Evolutionary conservation across 305 asterid species (phyloP).

Genomic region (Fraxinus xanthoxyloides): DNA sequence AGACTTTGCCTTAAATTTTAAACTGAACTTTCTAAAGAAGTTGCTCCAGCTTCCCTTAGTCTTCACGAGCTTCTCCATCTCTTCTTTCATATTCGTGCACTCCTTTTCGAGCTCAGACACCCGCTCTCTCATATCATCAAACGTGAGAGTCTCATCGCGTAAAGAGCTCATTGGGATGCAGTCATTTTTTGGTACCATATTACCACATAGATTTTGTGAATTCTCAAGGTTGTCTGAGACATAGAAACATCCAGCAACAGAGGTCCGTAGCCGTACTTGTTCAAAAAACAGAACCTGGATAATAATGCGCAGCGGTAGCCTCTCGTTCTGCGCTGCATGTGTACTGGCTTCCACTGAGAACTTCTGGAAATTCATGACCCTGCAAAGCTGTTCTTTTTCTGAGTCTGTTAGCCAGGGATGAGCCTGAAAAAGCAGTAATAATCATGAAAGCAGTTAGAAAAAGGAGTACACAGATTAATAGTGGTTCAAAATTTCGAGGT

Average conservation of each 20-base stretch:
- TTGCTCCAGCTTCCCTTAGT: conserved; percentile 12
- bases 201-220: neutral
- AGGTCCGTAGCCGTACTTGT: conserved; percentile 6
- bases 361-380: conserved; percentile 11
- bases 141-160: neutral
- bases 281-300: conserved; percentile 8
- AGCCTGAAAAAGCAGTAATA: neutral
- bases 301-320: conserved; percentile 6
- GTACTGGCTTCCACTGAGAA: conserved; percentile 13
- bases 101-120: conserved; percentile 16
- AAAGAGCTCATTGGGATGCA: neutral
- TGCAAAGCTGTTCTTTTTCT: neutral
- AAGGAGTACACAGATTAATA: neutral
- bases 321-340: conserved; percentile 11
- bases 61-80: conserved; percentile 12
- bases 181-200: neutral
- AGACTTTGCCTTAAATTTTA: neutral
- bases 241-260: conserved; percentile 9
- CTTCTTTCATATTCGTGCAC: conserved; percentile 16
- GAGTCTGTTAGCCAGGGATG: conserved; percentile 14
- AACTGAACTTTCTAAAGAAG: neutral
- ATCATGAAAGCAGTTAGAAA: neutral
- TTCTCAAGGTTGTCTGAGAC: conserved; percentile 11
- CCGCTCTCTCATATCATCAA: conserved; percentile 10
- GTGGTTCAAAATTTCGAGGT: neutral